Evolutionary conservation across 2,329 filamentous ascomycete genomes (phyloP), one percentile per base, ranked within the genome.

Genomic region (Colletotrichum tropicicola): DNA sequence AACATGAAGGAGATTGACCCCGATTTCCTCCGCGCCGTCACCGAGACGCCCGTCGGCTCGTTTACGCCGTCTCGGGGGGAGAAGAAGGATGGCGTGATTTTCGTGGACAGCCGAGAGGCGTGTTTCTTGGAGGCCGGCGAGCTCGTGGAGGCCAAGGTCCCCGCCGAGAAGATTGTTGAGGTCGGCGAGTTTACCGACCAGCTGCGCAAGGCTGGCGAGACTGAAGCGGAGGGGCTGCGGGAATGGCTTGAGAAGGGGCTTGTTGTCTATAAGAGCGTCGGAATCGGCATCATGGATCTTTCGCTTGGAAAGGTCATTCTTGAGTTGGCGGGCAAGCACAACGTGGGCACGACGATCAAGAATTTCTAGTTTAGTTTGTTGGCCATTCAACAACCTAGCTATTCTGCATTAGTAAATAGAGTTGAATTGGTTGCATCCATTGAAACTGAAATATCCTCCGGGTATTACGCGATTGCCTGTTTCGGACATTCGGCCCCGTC

Each of bases 251-350:
- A 85, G 65, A 81, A 79, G 48, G 90, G 89, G 0, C 89, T 91
- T 72, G 85, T 91, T 1, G 86, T 92, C 32, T 92, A 89, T 72
- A 92, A 92, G 81, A 87, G 87, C 68, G 89, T 92, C 3, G 90
- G 90, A 0, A 74, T 91, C 58, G 89, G 89, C 0, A 73, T 92
- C 65, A 91, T 91, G 88, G 90, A 92, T 77, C 77, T 92, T 10
- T 45, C 60, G 13, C 35, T 67, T 19, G 64, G 59, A 32, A 67
- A 59, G 64, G 64, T 41, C 2, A 65, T 61, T 32, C 49, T 65
- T 6, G 61, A 65, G 43, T 8, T 65, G 7, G 61, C 57, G 13
- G 61, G 43, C 6, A 61, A 61, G 57, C 57, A 55, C 5, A 49
- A 55, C 19, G 44, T 65, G 1, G 61, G 61, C 21, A 65, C 57